These are phyloP conservation scores for Cladophialophora bantiana DNA, from an alignment of 2,329 filamentous ascomycete genomes.

Conservation along the genomic window DNA sequence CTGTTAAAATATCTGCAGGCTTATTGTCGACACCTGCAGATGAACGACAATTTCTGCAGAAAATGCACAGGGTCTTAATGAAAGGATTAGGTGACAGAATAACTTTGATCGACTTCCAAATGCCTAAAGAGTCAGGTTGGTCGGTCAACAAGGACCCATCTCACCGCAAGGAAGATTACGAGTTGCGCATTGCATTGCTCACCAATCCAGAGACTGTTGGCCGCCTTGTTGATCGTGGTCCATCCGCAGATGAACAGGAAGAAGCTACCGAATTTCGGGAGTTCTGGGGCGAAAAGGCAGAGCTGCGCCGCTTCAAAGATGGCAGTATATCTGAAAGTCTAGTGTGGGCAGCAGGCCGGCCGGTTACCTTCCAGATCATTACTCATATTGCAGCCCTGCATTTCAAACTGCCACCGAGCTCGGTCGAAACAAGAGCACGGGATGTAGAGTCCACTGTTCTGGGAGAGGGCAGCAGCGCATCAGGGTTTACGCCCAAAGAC, in stretches of 20 bases:
- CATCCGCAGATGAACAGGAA: slow-evolving; percentile 82
- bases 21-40: slow-evolving; percentile 19
- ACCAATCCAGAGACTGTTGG: slow-evolving; percentile 75
- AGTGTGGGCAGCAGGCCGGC: slow-evolving; percentile 71
- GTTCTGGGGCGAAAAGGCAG: slow-evolving; percentile 95
- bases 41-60: slow-evolving; percentile 44
- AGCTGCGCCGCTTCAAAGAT: slow-evolving; percentile 92
- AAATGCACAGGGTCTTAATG: slow-evolving; percentile 69
- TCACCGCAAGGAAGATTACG: slow-evolving; percentile 42
- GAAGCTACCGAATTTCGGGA: slow-evolving; percentile 81
- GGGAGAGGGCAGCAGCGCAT: slow-evolving; percentile 7
- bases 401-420: slow-evolving; percentile 65
- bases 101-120: slow-evolving; percentile 68
- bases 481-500: slow-evolving; percentile 28
- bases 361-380: slow-evolving; percentile 81
- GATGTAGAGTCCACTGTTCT: slow-evolving; percentile 48
- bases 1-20: slow-evolving; percentile 40
- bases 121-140: slow-evolving; percentile 52
- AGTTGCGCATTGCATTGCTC: slow-evolving; percentile 70
- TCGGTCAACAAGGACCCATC: slow-evolving; percentile 47
- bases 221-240: slow-evolving; percentile 85
- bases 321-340: slow-evolving; percentile 92
- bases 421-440: slow-evolving; percentile 60
- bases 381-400: slow-evolving; percentile 74
- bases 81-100: slow-evolving; percentile 79